Base-by-base conservation (phyloP, 306 rosid genomes). In the Luffa acutangula region DNA sequence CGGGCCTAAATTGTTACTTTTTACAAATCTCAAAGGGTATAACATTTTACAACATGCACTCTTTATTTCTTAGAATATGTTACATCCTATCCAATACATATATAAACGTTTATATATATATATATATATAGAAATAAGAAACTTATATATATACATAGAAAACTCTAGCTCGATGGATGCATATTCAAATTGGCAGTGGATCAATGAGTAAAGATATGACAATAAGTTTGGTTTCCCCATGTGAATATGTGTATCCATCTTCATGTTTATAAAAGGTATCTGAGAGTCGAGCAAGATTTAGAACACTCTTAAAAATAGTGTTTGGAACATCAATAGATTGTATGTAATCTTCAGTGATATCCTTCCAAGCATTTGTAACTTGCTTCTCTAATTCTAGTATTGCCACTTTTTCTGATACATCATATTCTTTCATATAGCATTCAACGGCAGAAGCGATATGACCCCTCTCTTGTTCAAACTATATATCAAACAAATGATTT, bases 381-480 rank as follows among this genome's bases (percentile, higher is more conserved):
- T 51, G 25, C 8, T 20, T 34, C 5, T 11, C 54, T 2, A 80
- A 46, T 49, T 8, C 56, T 10, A 6, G 31, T 18, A 8, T 18
- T 0, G 67, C 75, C 63, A 73, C 64, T 12, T 73, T n/a, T 34
- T 59, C 66, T 3, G 58, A 81, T 6, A 81, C 63, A 31, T 62
- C 75, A 36, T 60, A 31, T 4, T 81, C 79, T 18, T 14, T 81
- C 75, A 62, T 59, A 51, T 48, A 74, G 33, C 83, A 74, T 66
- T 66, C 73, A 6, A 66, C 37, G 6, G 73, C 73, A 3, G 73
- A 66, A 34, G 45, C 73, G 8, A 25, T 52, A 13, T 45, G 75
- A 0, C 65, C 79, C 15, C 79, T 59, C 37, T 72, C 39, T 73
- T 73, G 74, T 52, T 73, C 83, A 12, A 80, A 72, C 83, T 12